Evolutionary conservation across 176 grass and related monocot genomes (phyloP).

Genomic region (Olyra latifolia): DNA sequence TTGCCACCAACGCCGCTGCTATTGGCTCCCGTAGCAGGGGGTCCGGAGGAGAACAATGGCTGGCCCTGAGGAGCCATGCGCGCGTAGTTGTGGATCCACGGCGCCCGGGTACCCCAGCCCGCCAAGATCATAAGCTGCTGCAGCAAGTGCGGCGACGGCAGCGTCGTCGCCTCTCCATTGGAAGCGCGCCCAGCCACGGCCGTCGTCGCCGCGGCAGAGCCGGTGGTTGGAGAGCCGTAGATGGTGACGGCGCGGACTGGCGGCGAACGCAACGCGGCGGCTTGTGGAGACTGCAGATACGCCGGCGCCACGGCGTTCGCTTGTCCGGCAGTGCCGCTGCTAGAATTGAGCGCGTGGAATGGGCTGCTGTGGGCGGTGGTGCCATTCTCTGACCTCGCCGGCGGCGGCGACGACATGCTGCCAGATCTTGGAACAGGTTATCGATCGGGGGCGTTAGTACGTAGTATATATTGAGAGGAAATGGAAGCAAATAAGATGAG

Average conservation of each 20-base stretch:
- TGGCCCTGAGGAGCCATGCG: slow-evolving; percentile 1
- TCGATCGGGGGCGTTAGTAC: neutral
- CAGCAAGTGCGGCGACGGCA: slow-evolving; percentile 19
- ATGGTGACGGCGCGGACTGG: neutral
- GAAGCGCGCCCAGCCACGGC: neutral
- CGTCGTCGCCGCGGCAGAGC: neutral
- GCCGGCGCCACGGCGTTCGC: neutral
- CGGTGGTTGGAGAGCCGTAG: slow-evolving; percentile 12
- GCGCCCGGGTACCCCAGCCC: slow-evolving; percentile 16
- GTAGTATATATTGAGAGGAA: neutral
- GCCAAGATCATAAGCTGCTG: slow-evolving; percentile 50
- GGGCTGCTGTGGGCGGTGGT: neutral
- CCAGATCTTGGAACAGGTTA: neutral
- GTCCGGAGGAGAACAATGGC: neutral
- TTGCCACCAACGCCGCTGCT: neutral
- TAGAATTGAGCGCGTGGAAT: slow-evolving; percentile 46
- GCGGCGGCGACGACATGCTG: slow-evolving; percentile 20
- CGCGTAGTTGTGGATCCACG: slow-evolving; percentile 29
- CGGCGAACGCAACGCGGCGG: slow-evolving; percentile 13
- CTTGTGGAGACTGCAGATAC: slow-evolving; percentile 17
- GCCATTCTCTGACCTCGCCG: neutral
- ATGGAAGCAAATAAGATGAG: neutral
- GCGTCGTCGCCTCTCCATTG: neutral
- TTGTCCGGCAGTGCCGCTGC: slow-evolving; percentile 5
- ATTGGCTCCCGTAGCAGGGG: neutral